Percentiles rank a stretch among this genome's conserved stretches.
Conservation (phyloP, 108 stramenopile species). For the Chaetoceros tenuissimus region DNA sequence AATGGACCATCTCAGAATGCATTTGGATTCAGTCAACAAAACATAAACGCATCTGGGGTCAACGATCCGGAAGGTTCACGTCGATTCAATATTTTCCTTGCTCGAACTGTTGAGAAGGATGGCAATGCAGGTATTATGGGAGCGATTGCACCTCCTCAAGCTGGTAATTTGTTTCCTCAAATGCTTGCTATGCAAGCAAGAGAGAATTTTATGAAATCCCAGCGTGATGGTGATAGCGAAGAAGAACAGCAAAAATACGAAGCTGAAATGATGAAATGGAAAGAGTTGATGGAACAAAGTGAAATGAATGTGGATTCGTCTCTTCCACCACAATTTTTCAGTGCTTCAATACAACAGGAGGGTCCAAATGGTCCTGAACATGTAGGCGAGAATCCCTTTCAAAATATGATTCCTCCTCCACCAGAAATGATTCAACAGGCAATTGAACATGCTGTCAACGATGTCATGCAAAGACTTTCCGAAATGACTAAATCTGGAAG, state of each 20-base stretch:
- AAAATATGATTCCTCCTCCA: conserved; percentile 29
- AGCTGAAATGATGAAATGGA: conserved; percentile 25
- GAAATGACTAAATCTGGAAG: conserved; percentile 29
- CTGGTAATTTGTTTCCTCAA: conserved; percentile 81
- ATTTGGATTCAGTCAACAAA: conserved; percentile 56
- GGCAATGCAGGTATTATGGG: conserved; percentile 78
- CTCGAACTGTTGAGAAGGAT: conserved; percentile 52
- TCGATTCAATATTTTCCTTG: conserved; percentile 87
- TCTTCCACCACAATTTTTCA: conserved; percentile 65
- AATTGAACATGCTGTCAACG: conserved; percentile 67
- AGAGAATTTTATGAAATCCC: conserved; percentile 41
- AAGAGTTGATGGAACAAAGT: conserved; percentile 10
- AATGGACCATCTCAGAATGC: conserved; percentile 5
- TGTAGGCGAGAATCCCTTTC: neutral
- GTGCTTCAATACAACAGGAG: conserved; percentile 40
- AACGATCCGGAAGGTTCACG: conserved; percentile 84
- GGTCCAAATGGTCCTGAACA: conserved; percentile 7
- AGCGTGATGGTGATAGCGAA: conserved; percentile 29
- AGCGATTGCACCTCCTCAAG: conserved; percentile 80
- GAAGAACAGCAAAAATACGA: conserved; percentile 31
- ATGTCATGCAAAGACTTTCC: conserved; percentile 63
- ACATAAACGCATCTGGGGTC: conserved; percentile 74
- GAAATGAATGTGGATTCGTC: conserved; percentile 5
- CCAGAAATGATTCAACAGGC: conserved; percentile 62
- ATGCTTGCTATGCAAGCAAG: conserved; percentile 73